Conservation (phyloP, 768 basidiomycete species). For the Pulveroboletus sp. region DNA sequence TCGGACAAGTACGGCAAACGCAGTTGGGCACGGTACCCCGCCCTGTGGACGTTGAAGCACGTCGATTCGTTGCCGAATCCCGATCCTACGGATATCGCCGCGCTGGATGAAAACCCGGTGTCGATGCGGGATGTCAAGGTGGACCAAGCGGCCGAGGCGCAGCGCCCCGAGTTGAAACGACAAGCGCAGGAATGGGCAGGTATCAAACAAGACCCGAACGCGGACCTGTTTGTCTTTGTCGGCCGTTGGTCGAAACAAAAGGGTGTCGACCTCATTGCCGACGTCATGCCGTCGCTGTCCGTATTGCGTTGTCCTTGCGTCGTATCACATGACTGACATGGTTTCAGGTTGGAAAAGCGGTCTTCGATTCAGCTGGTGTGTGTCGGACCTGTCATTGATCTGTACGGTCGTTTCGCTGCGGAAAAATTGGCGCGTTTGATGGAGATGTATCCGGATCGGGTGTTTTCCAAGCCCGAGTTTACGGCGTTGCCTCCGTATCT, state of each 20-base stretch:
- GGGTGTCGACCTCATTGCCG: constrained; percentile 95
- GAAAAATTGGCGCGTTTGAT: constrained; percentile 91
- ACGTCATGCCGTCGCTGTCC: constrained; percentile 87
- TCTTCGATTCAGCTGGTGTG: constrained; percentile 82
- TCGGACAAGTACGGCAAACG: constrained; percentile 98
- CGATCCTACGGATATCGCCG: constrained; percentile 92
- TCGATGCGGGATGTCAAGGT: constrained; percentile 71
- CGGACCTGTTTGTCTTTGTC: constrained; percentile 93
- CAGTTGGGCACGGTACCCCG: constrained; percentile 94
- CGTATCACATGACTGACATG: no score
- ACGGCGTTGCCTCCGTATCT: constrained; percentile 90
- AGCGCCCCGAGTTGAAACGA: constrained; percentile 85
- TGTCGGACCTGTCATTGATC: constrained; percentile 93
- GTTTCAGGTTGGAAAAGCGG: constrained; percentile 73
- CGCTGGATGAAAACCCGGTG: constrained; percentile 77
- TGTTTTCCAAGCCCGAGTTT: constrained; percentile 96
- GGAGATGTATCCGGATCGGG: constrained; percentile 93
- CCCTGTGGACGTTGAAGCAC: constrained; percentile 92
- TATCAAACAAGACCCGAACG: constrained; percentile 85
- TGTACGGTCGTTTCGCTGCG: constrained; percentile 93
- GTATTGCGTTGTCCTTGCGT: no score
- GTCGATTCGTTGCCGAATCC: constrained; percentile 96
- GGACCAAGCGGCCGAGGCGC: constrained; percentile 81
- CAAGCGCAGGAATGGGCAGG: constrained; percentile 96
- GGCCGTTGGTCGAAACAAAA: constrained; percentile 99